phyloP scores from a whole-genome alignment of 2,329 filamentous ascomycete species.

The Arthrobotrys musiformis region DNA sequence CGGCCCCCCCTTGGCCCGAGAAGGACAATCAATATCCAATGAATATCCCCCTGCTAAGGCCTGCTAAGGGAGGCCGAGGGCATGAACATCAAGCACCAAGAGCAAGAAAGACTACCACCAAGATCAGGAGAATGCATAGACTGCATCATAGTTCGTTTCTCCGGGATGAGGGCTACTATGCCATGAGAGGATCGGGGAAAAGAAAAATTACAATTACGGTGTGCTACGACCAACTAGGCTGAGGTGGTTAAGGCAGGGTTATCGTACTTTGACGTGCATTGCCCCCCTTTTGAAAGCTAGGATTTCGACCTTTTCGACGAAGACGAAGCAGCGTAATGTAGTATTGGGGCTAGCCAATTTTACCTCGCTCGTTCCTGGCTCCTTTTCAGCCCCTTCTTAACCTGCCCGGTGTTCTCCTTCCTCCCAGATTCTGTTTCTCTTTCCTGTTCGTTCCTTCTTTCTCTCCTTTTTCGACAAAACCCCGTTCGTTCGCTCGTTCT shows the following conservation, averaged over 20 bases:
- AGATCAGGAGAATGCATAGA: conserved; percentile 14
- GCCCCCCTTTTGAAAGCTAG: conserved; percentile 31
- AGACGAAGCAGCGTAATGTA: conserved; percentile 28
- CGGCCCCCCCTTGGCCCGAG: conserved; percentile 29
- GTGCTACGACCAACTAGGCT: conserved; percentile 4
- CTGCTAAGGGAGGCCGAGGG: conserved; percentile 22
- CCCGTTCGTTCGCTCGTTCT: conserved; percentile 26
- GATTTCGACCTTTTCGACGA: conserved; percentile 19
- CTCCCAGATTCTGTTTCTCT: conserved; percentile 29
- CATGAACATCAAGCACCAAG: conserved; percentile 25
- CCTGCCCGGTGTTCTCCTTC: conserved; percentile 17
- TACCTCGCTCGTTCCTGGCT: conserved; percentile 41
- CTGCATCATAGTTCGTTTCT: conserved; percentile 2
- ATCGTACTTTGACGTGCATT: conserved; percentile 24
- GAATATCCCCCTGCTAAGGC: conserved; percentile 42
- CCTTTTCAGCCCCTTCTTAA: conserved; percentile 46
- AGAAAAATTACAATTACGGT: neutral
- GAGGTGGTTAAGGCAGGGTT: conserved; percentile 19
- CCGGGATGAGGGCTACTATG: neutral
- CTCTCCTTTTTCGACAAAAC: conserved; percentile 28
- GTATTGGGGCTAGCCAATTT: conserved; percentile 52
- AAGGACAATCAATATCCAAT: conserved; percentile 27
- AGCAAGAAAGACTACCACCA: conserved; percentile 12
- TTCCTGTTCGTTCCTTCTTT: conserved; percentile 30
- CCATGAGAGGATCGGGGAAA: neutral